Evolutionary conservation across 805 yeast genomes (phyloP).

Genomic region (Middelhovenomyces tepae): DNA sequence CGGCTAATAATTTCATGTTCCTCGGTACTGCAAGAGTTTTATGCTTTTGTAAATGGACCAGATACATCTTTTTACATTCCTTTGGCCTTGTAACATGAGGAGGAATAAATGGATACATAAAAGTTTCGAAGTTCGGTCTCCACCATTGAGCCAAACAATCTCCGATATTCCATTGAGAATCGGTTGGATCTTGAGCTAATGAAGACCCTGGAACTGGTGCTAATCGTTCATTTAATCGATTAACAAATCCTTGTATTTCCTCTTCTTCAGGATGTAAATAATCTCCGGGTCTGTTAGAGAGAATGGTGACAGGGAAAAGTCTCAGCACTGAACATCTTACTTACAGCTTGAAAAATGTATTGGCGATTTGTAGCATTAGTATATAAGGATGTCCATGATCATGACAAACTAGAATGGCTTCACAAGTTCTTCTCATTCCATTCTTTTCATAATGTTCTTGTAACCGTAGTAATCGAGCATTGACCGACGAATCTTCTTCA

Average conservation of each 20-base stretch:
- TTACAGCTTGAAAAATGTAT: constrained; percentile 25
- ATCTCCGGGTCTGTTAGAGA: constrained; percentile 19
- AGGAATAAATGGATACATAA: constrained; percentile 28
- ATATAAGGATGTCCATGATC: constrained; percentile 29
- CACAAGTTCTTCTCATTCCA: constrained; percentile 27
- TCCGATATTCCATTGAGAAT: constrained; percentile 23
- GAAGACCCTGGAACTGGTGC: constrained; percentile 15
- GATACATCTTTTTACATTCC: constrained; percentile 27
- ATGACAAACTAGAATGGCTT: constrained; percentile 25
- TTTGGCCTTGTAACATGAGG: constrained; percentile 28
- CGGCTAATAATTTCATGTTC: constrained; percentile 25
- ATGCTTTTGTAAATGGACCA: constrained; percentile 22
- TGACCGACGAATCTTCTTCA: constrained; percentile 24
- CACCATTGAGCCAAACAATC: constrained; percentile 30
- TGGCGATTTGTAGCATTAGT: constrained; percentile 24
- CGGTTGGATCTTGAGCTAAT: constrained; percentile 12
- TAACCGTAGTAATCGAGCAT: constrained; percentile 21
- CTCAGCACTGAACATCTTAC: no score
- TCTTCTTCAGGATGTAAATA: constrained; percentile 19
- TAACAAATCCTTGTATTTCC: constrained; percentile 21
- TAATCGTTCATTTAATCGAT: constrained; percentile 16
- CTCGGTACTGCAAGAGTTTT: constrained; percentile 23
- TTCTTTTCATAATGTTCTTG: constrained; percentile 22
- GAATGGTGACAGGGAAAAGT: no score
- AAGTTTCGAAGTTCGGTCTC: constrained; percentile 27